phyloP scores from a whole-genome alignment of 2,329 filamentous ascomycete species.

The Phialocephala subalpina region DNA sequence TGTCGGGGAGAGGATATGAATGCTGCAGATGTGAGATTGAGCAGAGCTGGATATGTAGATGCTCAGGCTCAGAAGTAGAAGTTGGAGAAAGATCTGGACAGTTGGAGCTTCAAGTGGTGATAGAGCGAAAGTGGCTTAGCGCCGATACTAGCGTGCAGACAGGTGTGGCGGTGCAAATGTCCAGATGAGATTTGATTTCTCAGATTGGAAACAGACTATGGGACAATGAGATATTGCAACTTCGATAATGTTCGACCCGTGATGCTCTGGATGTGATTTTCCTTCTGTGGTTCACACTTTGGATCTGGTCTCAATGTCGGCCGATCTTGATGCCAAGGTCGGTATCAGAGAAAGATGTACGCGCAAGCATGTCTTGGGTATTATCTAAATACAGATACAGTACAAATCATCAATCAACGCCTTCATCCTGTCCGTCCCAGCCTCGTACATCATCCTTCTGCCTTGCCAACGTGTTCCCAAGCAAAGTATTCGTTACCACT shows the following conservation, averaged over 20 bases:
- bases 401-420: slow-evolving; percentile 36
- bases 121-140: background rate
- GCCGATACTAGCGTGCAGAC: background rate
- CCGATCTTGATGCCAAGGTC: too few relatives aligned
- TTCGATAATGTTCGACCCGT: too few relatives aligned
- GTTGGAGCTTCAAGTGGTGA: slow-evolving; percentile 5
- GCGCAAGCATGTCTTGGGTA: slow-evolving; percentile 1
- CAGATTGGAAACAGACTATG: too few relatives aligned
- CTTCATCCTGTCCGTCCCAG: slow-evolving; percentile 41
- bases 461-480: slow-evolving; percentile 43
- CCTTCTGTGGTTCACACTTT: too few relatives aligned
- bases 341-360: background rate
- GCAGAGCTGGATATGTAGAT: background rate
- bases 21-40: too few relatives aligned
- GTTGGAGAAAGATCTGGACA: slow-evolving; percentile 2
- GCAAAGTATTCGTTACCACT: slow-evolving; percentile 42
- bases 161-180: background rate
- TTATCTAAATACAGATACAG: background rate
- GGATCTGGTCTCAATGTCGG: too few relatives aligned
- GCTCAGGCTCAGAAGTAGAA: background rate
- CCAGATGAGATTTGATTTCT: too few relatives aligned
- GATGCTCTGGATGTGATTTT: too few relatives aligned
- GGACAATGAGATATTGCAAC: too few relatives aligned
- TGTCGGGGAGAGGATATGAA: background rate
- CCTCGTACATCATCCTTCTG: slow-evolving; percentile 40